Conservation (phyloP, 495 filamentous ascomycete species). For the Neurospora sp. region DNA sequence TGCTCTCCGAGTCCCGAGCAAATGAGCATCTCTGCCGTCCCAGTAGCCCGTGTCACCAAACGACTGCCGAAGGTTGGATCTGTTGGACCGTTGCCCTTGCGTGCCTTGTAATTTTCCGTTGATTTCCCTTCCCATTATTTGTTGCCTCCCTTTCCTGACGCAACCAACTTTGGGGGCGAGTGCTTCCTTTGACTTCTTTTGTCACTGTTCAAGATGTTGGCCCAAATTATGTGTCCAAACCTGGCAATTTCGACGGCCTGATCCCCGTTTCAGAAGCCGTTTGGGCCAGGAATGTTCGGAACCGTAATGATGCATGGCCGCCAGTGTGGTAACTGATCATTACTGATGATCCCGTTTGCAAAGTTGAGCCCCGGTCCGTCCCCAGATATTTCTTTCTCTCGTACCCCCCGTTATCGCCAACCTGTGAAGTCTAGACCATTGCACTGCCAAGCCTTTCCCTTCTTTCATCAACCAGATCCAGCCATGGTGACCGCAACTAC, state of each 20-base stretch:
- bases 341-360: not conserved
- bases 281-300: not conserved
- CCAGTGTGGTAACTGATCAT: not conserved
- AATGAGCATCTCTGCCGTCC: conserved; percentile 2
- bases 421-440: not conserved
- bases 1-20: conserved; percentile 7
- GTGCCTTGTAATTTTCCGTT: not conserved
- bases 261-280: not conserved
- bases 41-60: conserved; percentile 1
- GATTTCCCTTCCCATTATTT: not conserved
- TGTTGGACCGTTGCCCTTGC: not conserved
- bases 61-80: conserved; percentile 10
- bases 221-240: not conserved
- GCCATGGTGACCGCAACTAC: not conserved
- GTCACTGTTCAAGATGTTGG: not conserved
- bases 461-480: not conserved
- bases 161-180: not conserved
- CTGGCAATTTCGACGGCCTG: not conserved
- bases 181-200: not conserved
- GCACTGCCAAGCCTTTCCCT: not conserved
- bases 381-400: not conserved
- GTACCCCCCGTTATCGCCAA: not conserved
- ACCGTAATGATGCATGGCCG: not conserved
- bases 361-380: not conserved
- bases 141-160: not conserved